Conservation (phyloP, 1,284 basidiomycete genomes). For the Ganoderma resinaceum region DNA sequence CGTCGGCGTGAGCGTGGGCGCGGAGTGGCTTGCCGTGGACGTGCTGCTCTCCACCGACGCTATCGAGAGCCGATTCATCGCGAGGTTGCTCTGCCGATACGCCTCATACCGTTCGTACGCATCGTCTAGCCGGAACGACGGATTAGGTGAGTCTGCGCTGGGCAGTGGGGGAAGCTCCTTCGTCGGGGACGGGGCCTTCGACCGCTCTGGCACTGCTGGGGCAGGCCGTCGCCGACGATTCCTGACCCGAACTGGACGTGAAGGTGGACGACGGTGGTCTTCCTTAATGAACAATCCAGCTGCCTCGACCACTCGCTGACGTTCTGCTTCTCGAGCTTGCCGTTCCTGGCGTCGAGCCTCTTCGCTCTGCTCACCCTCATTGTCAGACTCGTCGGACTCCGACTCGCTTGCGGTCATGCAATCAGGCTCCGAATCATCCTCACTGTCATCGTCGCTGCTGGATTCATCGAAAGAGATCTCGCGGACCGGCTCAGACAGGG, state of each 20-base stretch:
- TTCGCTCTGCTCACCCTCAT: constrained; percentile 46
- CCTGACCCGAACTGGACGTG: constrained; percentile 36
- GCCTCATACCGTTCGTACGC: constrained; percentile 91
- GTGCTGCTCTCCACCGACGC: constrained; percentile 56
- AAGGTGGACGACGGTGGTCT: constrained; percentile 49
- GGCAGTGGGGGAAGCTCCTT: constrained; percentile 68
- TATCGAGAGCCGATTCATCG: constrained; percentile 62
- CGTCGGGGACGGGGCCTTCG: constrained; percentile 20
- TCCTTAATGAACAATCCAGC: constrained; percentile 84
- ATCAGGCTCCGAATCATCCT: constrained; percentile 41
- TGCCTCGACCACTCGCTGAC: constrained; percentile 84
- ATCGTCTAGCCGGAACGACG: constrained; percentile 68
- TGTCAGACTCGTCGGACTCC: constrained; percentile 52
- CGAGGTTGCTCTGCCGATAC: constrained; percentile 64
- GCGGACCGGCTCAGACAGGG: background rate
- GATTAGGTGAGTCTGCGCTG: constrained; percentile 32
- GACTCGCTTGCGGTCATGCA: constrained; percentile 65
- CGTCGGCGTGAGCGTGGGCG: constrained; percentile 36
- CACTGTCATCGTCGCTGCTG: constrained; percentile 39
- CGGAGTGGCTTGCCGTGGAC: constrained; percentile 39
- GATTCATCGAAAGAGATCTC: constrained; percentile 13
- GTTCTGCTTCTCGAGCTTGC: constrained; percentile 75
- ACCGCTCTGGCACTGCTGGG: constrained; percentile 51
- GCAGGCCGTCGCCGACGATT: constrained; percentile 55
- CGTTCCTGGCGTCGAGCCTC: constrained; percentile 61